Base-by-base conservation (phyloP, 441 rosid species). In the Populus hybrid region DNA sequence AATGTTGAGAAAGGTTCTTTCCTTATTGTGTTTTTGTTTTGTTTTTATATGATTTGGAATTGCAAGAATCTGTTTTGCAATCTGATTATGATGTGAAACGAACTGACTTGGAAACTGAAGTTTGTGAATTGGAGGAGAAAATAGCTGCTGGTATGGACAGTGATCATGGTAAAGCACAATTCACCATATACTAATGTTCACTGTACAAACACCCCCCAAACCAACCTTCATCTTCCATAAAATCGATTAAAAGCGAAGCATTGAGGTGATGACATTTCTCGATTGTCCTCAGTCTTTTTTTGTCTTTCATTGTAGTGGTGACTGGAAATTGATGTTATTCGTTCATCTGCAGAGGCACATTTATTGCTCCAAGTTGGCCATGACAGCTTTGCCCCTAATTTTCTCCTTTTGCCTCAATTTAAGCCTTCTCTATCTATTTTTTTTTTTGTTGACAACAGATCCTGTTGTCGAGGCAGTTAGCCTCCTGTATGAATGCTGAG, bases 51-150 rank as follows among this genome's bases (percentile, higher is more conserved):
- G 88, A 42, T 30, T 36, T 90, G 76, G 93, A 89, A 80, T 86
- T 63, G 77, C 80, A 85, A 80, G 91, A 87, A 84, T 83, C 83
- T 73, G 83, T 87, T 79, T 76, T 87, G 79, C 83, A 77, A 81
- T 79, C 86, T 76, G 34, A 70, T 71, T 79, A 79, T 70, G 68
- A 81, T 76, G 87, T 83, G 3, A 85, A 75, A 66, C 86, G 85
- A 76, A 80, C 81, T 70, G 90, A 85, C 21, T 79, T 88, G 85
- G 84, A 90, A 80, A 80, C 79, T 72, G 88, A 82, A 75, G 84
- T 88, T 76, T 16, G 5, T 81, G 83, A 83, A 77, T 79, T 93
- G 85, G 90, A 88, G 86, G 81, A 81, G 67, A 90, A 83, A 72
- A 14, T 82, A n/a, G 84, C 74, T n/a, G 81, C 70, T 74, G 87